A percentile compares a stretch with the other conserved stretches of the same genome.
These are phyloP conservation scores for Neurospora sp. DNA, from an alignment of 2,329 filamentous ascomycete species.

Conservation along the genomic window DNA sequence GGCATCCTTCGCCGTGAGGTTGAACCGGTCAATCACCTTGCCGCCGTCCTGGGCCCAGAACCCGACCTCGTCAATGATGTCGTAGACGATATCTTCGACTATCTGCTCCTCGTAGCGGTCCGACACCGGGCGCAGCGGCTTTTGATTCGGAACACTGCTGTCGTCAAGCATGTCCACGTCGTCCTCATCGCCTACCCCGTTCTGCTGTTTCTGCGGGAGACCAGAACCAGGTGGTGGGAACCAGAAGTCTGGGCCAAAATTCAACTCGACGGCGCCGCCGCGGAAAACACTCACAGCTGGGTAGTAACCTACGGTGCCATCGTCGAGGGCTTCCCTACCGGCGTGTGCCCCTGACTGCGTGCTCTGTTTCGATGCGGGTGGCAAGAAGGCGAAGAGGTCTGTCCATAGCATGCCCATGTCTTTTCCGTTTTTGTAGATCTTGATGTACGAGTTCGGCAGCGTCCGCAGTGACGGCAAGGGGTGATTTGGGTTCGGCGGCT, in stretches of 20 bases:
- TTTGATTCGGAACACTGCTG: neutral
- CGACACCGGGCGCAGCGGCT: conserved; percentile 47
- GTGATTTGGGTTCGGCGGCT: conserved; percentile 62
- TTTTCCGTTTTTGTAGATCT: conserved; percentile 85
- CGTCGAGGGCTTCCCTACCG: conserved; percentile 78
- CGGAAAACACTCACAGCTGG: conserved; percentile 87
- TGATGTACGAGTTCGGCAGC: conserved; percentile 75
- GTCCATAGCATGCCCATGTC: conserved; percentile 81
- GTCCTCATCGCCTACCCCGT: conserved; percentile 28
- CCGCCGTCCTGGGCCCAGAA: conserved; percentile 67
- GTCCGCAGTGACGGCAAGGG: conserved; percentile 67
- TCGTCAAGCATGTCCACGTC: neutral
- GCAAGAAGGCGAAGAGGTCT: conserved; percentile 80
- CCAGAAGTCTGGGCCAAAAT: conserved; percentile 94
- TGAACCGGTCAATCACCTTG: conserved; percentile 32
- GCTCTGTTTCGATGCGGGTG: conserved; percentile 71
- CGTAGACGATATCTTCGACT: conserved; percentile 85
- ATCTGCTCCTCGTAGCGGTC: conserved; percentile 89
- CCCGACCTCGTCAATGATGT: conserved; percentile 90
- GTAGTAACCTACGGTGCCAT: conserved; percentile 92
- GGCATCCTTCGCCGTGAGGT: conserved; percentile 29
- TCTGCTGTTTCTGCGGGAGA: conserved; percentile 17
- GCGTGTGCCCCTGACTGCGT: conserved; percentile 46
- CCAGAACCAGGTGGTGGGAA: conserved; percentile 57
- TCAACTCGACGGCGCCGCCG: conserved; percentile 82